Conservation (phyloP, 2,329 filamentous ascomycete genomes). For the Botrytis paeoniae region DNA sequence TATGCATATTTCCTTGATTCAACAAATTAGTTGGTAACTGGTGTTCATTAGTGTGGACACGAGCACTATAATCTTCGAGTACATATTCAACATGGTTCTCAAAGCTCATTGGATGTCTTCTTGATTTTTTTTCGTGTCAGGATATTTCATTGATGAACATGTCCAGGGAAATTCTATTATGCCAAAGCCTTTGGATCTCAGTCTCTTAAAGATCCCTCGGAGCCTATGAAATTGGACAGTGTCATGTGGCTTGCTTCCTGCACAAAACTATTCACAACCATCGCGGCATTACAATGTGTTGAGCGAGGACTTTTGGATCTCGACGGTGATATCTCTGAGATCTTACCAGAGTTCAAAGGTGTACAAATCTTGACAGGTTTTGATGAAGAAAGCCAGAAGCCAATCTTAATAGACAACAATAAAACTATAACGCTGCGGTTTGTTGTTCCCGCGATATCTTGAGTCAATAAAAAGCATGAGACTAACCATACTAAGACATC, state of each 20-base stretch:
- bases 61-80: background rate
- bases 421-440: slow-evolving; percentile 36
- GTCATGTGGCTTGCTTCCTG: slow-evolving; percentile 60
- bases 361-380: slow-evolving; percentile 33
- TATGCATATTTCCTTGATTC: slow-evolving; percentile 17
- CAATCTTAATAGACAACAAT: slow-evolving; percentile 26
- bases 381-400: slow-evolving; percentile 25
- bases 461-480: background rate
- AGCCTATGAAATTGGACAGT: slow-evolving; percentile 56
- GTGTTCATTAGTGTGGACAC: background rate
- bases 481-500: slow-evolving; percentile 24
- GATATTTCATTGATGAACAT: background rate
- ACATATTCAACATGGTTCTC: background rate
- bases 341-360: slow-evolving; percentile 33
- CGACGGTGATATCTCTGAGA: slow-evolving; percentile 43
- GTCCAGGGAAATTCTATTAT: slow-evolving; percentile 40
- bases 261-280: slow-evolving; percentile 52
- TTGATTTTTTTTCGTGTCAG: background rate
- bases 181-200: slow-evolving; percentile 39
- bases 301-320: slow-evolving; percentile 49
- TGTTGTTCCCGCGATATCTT: background rate
- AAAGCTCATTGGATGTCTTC: background rate
- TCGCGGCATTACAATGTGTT: slow-evolving; percentile 56
- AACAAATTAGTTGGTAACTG: too few species aligned
- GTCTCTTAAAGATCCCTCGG: slow-evolving; percentile 51